Conservation (phyloP, 331 rosid species). For the Acacia pycnantha region DNA sequence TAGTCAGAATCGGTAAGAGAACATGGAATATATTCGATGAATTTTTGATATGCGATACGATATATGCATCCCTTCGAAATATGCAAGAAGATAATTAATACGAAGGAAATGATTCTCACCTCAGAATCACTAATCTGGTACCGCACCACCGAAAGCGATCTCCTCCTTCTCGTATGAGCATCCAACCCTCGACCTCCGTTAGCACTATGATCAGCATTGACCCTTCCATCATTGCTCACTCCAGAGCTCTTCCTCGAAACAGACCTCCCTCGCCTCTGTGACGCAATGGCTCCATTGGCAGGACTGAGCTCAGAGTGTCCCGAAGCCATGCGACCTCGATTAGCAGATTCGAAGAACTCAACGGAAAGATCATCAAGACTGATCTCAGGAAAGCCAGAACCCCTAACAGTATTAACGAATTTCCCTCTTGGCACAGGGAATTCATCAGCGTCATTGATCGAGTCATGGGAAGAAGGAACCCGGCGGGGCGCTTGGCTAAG, state of each 20-base stretch:
- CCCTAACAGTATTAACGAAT: constrained; percentile 85
- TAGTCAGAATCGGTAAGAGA: neutral
- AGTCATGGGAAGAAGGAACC: constrained; percentile 18
- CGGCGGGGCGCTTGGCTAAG: constrained; percentile 72
- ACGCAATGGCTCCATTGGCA: constrained; percentile 23
- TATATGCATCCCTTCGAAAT: neutral
- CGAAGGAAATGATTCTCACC: constrained; percentile 40
- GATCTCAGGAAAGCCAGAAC: constrained; percentile 91
- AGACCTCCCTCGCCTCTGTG: constrained; percentile 91
- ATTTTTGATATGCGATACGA: neutral
- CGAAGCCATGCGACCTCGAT: constrained; percentile 53
- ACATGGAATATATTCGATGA: neutral
- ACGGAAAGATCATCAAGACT: constrained; percentile 90
- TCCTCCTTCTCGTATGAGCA: constrained; percentile 61
- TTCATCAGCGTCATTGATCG: constrained; percentile 30
- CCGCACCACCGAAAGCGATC: constrained; percentile 85
- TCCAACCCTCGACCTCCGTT: constrained; percentile 54
- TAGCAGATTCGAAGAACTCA: constrained; percentile 75
- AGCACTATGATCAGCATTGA: constrained; percentile 31
- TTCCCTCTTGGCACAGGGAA: constrained; percentile 48
- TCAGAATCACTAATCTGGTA: constrained; percentile 92
- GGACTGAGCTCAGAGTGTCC: constrained; percentile 44
- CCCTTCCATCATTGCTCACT: constrained; percentile 42
- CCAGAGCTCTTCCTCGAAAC: constrained; percentile 71
- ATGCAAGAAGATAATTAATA: neutral